Evolutionary conservation across 1,139 yeast species (phyloP), one percentile per base, ranked within the genome.

Genomic region (Hanseniaspora uvarum): DNA sequence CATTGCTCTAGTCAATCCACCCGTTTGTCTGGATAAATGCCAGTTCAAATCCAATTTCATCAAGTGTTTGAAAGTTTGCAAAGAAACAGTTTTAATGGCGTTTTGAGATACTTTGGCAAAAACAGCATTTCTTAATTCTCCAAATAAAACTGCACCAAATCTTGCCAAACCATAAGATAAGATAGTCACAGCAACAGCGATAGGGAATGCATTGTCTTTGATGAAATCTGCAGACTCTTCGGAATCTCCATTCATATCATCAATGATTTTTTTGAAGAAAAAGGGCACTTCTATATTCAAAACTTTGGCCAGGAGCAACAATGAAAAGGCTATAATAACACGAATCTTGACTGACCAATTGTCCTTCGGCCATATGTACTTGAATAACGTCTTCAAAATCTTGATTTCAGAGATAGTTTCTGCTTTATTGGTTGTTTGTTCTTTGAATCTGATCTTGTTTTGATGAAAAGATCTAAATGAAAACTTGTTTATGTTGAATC

Each of bases 201-300:
- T 63, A 1, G 70, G 70, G 23, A 71, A 59, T 0, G 81, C 76
- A 0, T 81, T 70, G 0, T 79, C 72, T 0, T 80, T 73, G 0
- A 87, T 86, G 28, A 49, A 49, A 7, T 44, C 47, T 1, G 83
- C 74, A 31, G 79, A 76, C 8, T 72, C 68, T 3, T 78, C 71
- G 94, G 96, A 86, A 62, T 88, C 95, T 19, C 89, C 76, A 64
- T 92, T 92, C 97, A 92, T 89, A 16, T 81, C 79, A 69, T 92
- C 98, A 47, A 92, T 81, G 53, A 88, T 89, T 46, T 78, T 76
- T 64, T 92, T 94, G 75, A 92, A 92, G 68, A 79, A 87, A 63
- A 92, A 89, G 0, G 99, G 99, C 4, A 92, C 98, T 66, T 92
- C 95, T 5, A 92, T 96, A 65, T 89, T 94, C 46, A 92, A 72